Evolutionary conservation across 768 basidiomycete species (phyloP), one percentile per base, ranked within the genome.

Genomic region (Auricularia cornea): DNA sequence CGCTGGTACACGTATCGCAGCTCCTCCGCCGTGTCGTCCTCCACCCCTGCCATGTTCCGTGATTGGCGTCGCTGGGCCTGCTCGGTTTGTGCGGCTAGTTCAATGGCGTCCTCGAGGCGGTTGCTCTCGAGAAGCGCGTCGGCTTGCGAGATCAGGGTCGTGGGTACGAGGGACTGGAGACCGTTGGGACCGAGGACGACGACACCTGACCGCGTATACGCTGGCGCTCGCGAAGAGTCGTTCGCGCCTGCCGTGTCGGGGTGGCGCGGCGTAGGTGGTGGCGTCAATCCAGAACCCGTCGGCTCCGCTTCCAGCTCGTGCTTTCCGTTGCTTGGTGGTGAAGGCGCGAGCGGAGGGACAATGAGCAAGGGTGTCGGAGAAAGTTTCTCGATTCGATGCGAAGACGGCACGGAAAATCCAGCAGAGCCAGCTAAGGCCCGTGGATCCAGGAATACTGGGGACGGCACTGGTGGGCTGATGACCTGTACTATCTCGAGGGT

Each of bases 1-100:
- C 85, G 84, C 68, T 92, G 89, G 71, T 91, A 90, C 38, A 92
- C 80, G 67, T 91, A 92, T 64, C 82, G 81, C 59, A 94, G 76
- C 68, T 90, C 89, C 35, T 89, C 88, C 12, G 73, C 78, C 20
- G 16, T 52, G 48, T 83, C 82, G 65, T 80, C 76, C 70, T 86
- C 81, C 5, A 59, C 59, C 60, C 14, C 26, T 74, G 76, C 76
- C n/a, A 80, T 69, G 68, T 78, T 81, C 38, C 76, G 76, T 66
- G 85, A 82, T 8, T 85, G 72, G 69, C 81, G 85, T 72, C 79
- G 83, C 56, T 82, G 78, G 64, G 84, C 80, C 70, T 83, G 78
- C 68, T 88, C 86, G 2, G 83, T 80, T 70, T 83, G 78, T 68
- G 88, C 86, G 2, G 83, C 82, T 30, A 92, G 71, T 48, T 79